Base-by-base conservation (phyloP, 768 basidiomycete genomes). In the Royoungia palumana region DNA sequence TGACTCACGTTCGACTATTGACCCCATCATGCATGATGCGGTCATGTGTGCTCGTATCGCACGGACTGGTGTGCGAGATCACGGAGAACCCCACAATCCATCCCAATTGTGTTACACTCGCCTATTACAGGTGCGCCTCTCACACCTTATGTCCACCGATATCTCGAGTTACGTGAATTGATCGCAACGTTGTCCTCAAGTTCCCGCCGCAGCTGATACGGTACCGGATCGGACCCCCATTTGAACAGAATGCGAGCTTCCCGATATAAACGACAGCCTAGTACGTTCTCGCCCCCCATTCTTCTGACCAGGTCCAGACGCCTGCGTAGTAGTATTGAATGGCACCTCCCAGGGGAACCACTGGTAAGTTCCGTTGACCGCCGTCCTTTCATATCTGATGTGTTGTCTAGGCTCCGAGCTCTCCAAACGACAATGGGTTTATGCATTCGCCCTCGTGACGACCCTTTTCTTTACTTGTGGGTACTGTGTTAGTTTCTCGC, bases 381-480 rank as follows among this genome's bases (percentile, higher is more conserved):
- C 20, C 17, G 4, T 32, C 34, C 32, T 44, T 27, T 41, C 19
- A 41, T 11, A 8, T 16, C 35, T 43, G 13, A 17, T 25, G 37
- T 32, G 34, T 13, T 13, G 19, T 44, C 21, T 25, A 65, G 67
- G 65, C 40, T 62, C 75, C 43, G 71, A 79, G 52, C 66, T 80
- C 49, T 66, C 64, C n/a, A 68, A 65, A 53, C 69, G 61, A 39
- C 69, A 72, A 57, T 82, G 76, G 76, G 68, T 66, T 22, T 82
- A 76, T 61, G 74, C 86, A 8, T 89, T 85, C 62, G 71, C 72
- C 34, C 77, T 88, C 46, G 82, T 89, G 50, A 88, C 85, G 17
- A 79, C 84, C 11, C 72, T 88, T 27, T 88, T 88, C 74, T 87
- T 88, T 67, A 83, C 85, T 24, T 85, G 82, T 81, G 54, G 54